Base-by-base conservation (phyloP, 441 rosid species). In the Bocquillonia castaneifolia region DNA sequence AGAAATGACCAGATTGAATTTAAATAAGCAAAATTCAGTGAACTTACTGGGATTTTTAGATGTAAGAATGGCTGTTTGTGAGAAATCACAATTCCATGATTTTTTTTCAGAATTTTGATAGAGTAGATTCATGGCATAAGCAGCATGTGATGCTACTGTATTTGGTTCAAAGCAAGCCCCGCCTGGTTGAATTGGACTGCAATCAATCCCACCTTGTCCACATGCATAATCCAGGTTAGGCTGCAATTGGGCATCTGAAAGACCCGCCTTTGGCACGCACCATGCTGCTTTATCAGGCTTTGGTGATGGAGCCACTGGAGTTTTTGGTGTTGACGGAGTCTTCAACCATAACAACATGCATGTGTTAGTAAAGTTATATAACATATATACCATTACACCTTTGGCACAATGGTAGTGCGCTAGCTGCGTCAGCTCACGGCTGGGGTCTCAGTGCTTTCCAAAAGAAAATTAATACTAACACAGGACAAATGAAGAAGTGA, bases 161-260 rank as follows among this genome's bases (percentile, higher is more conserved):
- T 88, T 84, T 0, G 94, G 91, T 39, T 86, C 88, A 59, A 80
- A 90, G 71, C 96, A 90, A 68, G 83, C 69, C 17, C 92, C 94
- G 1, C 92, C 91, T 0, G 91, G 87, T 71, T 72, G 84, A 60
- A 86, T 85, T 6, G 86, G 82, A 69, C 78, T 68, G 54, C 91
- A 88, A 23, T 88, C 91, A 7, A 82, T 72, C 22, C 87, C 90
- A n/a, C n/a, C n/a, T 4, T 75, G 82, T n/a, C 85, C 83, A 31
- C 89, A 90, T 48, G 80, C 89, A 61, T 81, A 90, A 75, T 90
- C 94, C 40, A 90, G 65, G 70, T 82, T 88, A 10, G 79, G 75
- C 78, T 86, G 94, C 78, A 90, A 48, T 45, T 88, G 86, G 25
- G 82, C 78, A 20, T 80, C 78, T 5, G 92, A 77, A 8, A 72